Percentiles rank a stretch among this genome's conserved stretches.
These are phyloP conservation scores for Phytophthora kernoviae DNA, from an alignment of 352 stramenopile species.

Conservation along the genomic window DNA sequence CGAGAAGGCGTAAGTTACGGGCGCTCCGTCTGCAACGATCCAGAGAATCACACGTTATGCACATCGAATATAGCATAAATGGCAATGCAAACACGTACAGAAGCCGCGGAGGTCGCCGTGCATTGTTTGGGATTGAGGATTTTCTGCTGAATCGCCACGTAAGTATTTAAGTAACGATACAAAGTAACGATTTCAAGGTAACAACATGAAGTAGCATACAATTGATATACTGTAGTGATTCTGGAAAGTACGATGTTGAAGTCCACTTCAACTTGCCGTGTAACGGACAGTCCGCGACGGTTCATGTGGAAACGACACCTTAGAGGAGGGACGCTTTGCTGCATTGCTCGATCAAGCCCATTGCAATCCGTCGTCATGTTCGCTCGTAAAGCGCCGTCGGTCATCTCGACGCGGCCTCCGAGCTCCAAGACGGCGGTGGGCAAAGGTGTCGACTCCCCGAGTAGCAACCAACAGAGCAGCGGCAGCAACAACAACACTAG, in stretches of 20 bases:
- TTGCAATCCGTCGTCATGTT: conserved; percentile 18
- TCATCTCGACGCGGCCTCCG: conserved; percentile 23
- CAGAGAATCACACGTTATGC: conserved; percentile 2
- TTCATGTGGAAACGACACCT: neutral
- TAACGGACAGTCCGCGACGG: neutral
- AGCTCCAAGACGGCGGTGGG: conserved; percentile 25
- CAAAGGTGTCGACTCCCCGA: conserved; percentile 25
- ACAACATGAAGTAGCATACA: conserved; percentile 1
- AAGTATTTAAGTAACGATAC: conserved; percentile 12
- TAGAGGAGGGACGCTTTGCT: neutral
- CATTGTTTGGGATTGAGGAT: conserved; percentile 37
- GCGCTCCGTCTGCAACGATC: conserved; percentile 60
- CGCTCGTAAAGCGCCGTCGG: conserved; percentile 12
- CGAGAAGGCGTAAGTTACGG: conserved; percentile 80
- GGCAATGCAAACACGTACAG: conserved; percentile 48
- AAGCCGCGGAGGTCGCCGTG: conserved; percentile 81
- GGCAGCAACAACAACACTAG: conserved; percentile 30
- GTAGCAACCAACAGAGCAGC: conserved; percentile 22
- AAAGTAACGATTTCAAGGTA: neutral
- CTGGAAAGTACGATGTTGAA: too few relatives aligned
- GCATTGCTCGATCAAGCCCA: neutral
- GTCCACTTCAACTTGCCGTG: neutral
- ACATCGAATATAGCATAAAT: too few relatives aligned
- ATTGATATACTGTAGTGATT: too few relatives aligned
- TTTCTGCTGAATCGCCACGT: conserved; percentile 19